Base-by-base conservation (phyloP, 495 filamentous ascomycete species). In the Xylaria grammica region DNA sequence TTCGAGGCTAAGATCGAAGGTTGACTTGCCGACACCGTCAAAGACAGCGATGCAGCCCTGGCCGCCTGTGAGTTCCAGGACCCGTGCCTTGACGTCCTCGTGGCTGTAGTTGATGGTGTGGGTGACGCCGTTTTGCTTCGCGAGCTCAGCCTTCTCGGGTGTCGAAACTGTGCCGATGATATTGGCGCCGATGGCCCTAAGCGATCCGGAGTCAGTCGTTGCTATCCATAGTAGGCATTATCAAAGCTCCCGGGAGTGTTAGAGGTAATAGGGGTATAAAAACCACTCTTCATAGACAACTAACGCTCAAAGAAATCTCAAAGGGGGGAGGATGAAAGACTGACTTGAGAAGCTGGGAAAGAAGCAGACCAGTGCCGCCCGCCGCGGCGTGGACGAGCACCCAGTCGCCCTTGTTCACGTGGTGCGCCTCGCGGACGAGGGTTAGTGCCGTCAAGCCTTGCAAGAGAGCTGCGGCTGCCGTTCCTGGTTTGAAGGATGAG, bases 321-420 rank as follows among this genome's bases (percentile, higher is more conserved):
- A n/a, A n/a, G n/a, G n/a, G n/a, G n/a, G n/a, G n/a, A n/a, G n/a
- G n/a, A n/a, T n/a, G n/a, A n/a, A n/a, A n/a, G n/a, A n/a, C n/a
- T n/a, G n/a, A n/a, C n/a, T n/a, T n/a, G 24, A 97, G 75, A 46
- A 97, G 76, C 78, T 96, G 93, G 26, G 85, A 88, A 59, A 97
- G 80, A 77, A 89, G 86, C 45, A 89, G 80, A 0, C 94, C 95
- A 0, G 93, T 91, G 4, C 95, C 95, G 45, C 95, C 95, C 9
- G 94, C 93, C 0, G 95, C 95, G 0, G 95, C 94, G 67, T 96
- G 92, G 34, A 98, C 85, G 1, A 99, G 85, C 8, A 95, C 84
- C 88, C 89, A 96, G 62, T 96, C 92, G 0, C 89, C 91, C 22
- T 68, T 45, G 69, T 91, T 79, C 29, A 97, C 90, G 0, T 79